Base-by-base conservation (phyloP, 306 rosid species). In the Bauhinia variegata region DNA sequence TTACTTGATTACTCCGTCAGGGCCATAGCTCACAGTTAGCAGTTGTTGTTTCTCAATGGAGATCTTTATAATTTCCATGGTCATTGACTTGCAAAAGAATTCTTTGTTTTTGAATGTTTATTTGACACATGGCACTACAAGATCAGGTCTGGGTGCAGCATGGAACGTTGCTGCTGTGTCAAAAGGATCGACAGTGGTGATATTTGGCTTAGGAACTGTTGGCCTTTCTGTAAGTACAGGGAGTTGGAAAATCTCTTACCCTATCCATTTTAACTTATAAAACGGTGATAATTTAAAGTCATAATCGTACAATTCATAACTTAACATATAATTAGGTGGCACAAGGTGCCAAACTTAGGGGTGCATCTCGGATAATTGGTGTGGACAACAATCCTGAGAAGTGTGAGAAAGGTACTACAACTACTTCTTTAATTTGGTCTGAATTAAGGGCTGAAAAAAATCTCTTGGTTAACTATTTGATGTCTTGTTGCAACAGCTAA, bases 131-230 rank as follows among this genome's bases (percentile, higher is more conserved):
- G 49, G 37, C 31, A 52, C 62, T 75, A 18, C 62, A 16, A 57
- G 67, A 58, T 58, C 71, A 88, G 99, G 99, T 68, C 69, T 93
- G 52, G 99, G 97, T 10, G 99, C 96, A 28, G 98, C 96, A 65
- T 93, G 98, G 98, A 89, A 90, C 53, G 85, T 89, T 60, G 98
- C 98, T 49, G 86, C 88, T 80, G 83, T 93, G 66, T 59, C 91
- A 13, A 64, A 84, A 74, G 98, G 96, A 70, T 89, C 97, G 56
- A 84, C 89, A 17, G 98, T 93, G 72, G 98, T 83, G 68, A 86
- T 93, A 76, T 93, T 86, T 77, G 98, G 98, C 74, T 97, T 93
- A 43, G 98, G 98, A 79, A 89, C 98, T 32, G 91, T 93, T 63
- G 98, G 96, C 78, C 96, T 93, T 59, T 89, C 98, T 64, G 97